phyloP scores from a whole-genome alignment of 352 stramenopile species.

The Salisapilia sapeloensis region DNA sequence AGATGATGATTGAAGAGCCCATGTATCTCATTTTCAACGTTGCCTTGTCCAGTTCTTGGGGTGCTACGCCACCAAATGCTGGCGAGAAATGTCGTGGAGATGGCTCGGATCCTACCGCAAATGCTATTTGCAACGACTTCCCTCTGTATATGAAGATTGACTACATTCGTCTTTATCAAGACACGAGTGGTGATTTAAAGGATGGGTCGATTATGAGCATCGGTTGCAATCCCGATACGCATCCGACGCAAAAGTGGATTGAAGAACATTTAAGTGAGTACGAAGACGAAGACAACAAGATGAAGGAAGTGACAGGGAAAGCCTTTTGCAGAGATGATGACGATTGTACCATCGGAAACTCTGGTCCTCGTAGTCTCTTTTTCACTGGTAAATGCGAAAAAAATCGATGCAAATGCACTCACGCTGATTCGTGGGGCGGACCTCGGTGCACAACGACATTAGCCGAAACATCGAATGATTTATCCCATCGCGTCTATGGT shows the following conservation, averaged over 20 bases:
- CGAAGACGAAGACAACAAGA: conserved; percentile 34
- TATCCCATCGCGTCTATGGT: conserved; percentile 7
- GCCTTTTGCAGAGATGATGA: conserved; percentile 30
- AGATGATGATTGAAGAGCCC: conserved; percentile 84
- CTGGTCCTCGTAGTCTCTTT: too few species aligned
- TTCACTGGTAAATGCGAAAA: conserved; percentile 3
- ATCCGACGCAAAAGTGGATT: conserved; percentile 67
- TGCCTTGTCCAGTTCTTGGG: conserved; percentile 75
- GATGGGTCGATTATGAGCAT: conserved; percentile 32
- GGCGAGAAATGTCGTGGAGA: conserved; percentile 7
- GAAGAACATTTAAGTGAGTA: conserved; percentile 60
- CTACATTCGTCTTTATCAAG: conserved; percentile 68
- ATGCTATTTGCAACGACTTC: conserved; percentile 22
- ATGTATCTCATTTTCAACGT: conserved; percentile 89
- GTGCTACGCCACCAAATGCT: conserved; percentile 5
- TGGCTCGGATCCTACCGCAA: conserved; percentile 11
- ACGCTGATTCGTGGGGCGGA: not conserved
- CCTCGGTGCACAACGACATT: conserved; percentile 5
- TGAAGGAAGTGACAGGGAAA: conserved; percentile 36
- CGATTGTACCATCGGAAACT: conserved; percentile 33
- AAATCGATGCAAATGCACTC: conserved; percentile 3
- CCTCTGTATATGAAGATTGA: conserved; percentile 30
- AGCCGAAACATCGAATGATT: too few species aligned
- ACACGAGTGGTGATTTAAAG: conserved; percentile 6
- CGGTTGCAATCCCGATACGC: conserved; percentile 32